phyloP scores from a whole-genome alignment of 2,329 filamentous ascomycete species.

The Capronia americana region DNA sequence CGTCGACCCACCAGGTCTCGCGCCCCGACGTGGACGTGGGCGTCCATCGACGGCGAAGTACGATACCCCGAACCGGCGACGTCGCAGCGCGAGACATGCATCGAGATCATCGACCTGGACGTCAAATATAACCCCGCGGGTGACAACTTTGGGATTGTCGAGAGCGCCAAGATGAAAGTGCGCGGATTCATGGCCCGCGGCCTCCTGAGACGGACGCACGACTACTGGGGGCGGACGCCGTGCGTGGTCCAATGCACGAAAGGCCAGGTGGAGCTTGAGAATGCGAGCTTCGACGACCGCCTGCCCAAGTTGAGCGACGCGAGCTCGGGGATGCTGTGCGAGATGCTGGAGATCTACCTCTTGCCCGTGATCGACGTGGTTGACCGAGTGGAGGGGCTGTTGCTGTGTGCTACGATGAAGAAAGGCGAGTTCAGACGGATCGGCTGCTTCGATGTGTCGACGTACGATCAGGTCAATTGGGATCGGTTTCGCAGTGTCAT shows the following conservation, averaged over 20 bases:
- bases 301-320: conserved; percentile 38
- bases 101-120: conserved; percentile 38
- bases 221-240: conserved; percentile 39
- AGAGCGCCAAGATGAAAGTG: conserved; percentile 34
- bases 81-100: conserved; percentile 35
- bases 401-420: conserved; percentile 40
- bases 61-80: conserved; percentile 36
- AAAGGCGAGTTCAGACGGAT: conserved; percentile 39
- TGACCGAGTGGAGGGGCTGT: conserved; percentile 39
- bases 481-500: conserved; percentile 39
- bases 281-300: conserved; percentile 39
- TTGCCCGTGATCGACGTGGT: conserved; percentile 39
- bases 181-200: conserved; percentile 40
- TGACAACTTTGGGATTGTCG: conserved; percentile 37
- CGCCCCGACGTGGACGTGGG: conserved; percentile 40
- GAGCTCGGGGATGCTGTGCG: conserved; percentile 33
- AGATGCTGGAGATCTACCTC: conserved; percentile 39
- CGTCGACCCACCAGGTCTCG: conserved; percentile 36
- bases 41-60: conserved; percentile 40
- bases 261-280: conserved; percentile 36
- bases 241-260: conserved; percentile 37
- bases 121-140: conserved; percentile 31
- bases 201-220: conserved; percentile 35
- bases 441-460: conserved; percentile 37
- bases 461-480: conserved; percentile 38